phyloP scores from a whole-genome alignment of 768 basidiomycete genomes.

The Lactifluus piperatus region DNA sequence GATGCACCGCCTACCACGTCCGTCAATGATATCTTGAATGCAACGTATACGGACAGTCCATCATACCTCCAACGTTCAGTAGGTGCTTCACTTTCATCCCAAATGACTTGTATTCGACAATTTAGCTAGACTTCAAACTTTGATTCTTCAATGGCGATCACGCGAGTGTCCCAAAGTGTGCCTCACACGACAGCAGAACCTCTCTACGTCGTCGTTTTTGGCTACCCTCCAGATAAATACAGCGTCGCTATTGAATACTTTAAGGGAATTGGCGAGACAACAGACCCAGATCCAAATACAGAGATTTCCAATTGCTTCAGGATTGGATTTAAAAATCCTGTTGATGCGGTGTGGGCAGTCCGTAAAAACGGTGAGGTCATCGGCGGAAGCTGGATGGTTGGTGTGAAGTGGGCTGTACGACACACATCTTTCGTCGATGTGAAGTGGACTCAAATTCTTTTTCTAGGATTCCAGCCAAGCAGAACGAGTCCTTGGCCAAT shows the following conservation, averaged over 20 bases:
- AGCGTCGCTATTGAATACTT: slow-evolving; percentile 66
- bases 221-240: slow-evolving; percentile 80
- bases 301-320: slow-evolving; percentile 77
- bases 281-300: slow-evolving; percentile 55
- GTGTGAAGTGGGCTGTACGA: slow-evolving; percentile 79
- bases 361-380: slow-evolving; percentile 78
- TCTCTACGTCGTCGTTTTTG: slow-evolving; percentile 70
- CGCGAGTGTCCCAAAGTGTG: slow-evolving; percentile 17
- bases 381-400: slow-evolving; percentile 72
- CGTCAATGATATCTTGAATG: slow-evolving; percentile 65
- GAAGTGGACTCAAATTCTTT: neutral
- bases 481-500: slow-evolving; percentile 40
- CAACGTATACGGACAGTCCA: slow-evolving; percentile 36
- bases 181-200: slow-evolving; percentile 30
- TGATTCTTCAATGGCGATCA: slow-evolving; percentile 29
- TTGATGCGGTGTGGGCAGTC: slow-evolving; percentile 71
- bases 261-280: slow-evolving; percentile 59
- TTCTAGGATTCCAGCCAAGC: slow-evolving; percentile 53
- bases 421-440: neutral
- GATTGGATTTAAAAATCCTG: slow-evolving; percentile 62
- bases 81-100: slow-evolving; percentile 16
- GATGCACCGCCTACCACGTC: slow-evolving; percentile 76
- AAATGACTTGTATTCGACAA: neutral
- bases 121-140: slow-evolving; percentile 31
- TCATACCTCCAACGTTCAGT: slow-evolving; percentile 41